Conservation (phyloP, 495 filamentous ascomycete genomes). For the Lasiosphaeris hirsuta region DNA sequence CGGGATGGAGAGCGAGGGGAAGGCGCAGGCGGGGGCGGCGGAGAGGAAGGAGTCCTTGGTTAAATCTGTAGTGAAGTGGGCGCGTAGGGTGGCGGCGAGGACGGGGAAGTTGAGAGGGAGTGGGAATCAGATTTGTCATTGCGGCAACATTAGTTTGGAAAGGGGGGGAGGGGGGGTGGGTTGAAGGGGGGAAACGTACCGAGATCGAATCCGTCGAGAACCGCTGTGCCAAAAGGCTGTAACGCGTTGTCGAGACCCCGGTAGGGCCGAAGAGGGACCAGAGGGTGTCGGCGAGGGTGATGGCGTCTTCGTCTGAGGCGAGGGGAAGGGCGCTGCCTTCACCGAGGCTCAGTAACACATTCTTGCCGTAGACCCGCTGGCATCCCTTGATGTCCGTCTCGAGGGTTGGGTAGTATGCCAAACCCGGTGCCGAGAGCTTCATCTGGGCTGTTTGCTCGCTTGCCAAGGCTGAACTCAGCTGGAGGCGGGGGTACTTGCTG, state of each 20-base stretch:
- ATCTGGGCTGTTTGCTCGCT: slow-evolving; percentile 7
- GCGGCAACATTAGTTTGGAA: too few relatives aligned
- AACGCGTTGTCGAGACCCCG: slow-evolving; percentile 16
- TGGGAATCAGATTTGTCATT: slow-evolving; percentile 28
- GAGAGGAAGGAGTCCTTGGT: slow-evolving; percentile 48
- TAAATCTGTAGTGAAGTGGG: slow-evolving; percentile 5
- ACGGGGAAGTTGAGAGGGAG: slow-evolving; percentile 14
- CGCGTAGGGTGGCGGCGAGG: slow-evolving; percentile 9
- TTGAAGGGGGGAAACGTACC: slow-evolving; percentile 11
- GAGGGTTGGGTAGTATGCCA: slow-evolving; percentile 12
- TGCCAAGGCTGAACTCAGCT: slow-evolving; percentile 7
- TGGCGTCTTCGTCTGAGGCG: slow-evolving; percentile 45
- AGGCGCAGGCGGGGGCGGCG: slow-evolving; percentile 54
- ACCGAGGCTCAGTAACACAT: slow-evolving; percentile 60
- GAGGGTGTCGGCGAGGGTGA: slow-evolving; percentile 53
- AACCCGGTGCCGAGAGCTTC: slow-evolving; percentile 2
- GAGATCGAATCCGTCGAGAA: slow-evolving; percentile 58
- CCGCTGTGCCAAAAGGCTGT: slow-evolving; percentile 51
- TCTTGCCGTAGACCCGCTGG: slow-evolving; percentile 55
- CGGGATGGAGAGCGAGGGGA: slow-evolving; percentile 39
- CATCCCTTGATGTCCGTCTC: slow-evolving; percentile 53
- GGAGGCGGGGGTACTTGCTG: slow-evolving; percentile 11
- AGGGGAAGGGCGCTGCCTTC: slow-evolving; percentile 47
- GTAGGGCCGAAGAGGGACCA: slow-evolving; percentile 61
- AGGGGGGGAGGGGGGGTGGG: not conserved